Evolutionary conservation across 75 land plant genomes (phyloP), one percentile per base, ranked within the genome.

Genomic region (Ceratopteris richardii): DNA sequence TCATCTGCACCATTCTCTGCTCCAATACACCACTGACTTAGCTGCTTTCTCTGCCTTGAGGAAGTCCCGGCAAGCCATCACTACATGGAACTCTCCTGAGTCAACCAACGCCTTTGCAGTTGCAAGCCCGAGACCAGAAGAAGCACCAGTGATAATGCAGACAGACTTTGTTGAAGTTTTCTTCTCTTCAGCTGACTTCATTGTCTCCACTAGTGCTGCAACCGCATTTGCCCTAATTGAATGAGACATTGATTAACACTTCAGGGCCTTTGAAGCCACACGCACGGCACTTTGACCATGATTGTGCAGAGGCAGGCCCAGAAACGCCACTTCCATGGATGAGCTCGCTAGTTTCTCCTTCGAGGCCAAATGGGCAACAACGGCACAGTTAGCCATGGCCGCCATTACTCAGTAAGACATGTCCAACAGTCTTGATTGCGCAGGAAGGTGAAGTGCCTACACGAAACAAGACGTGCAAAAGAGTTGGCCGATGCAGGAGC

Each of bases 41-140:
- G n/a, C n/a, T n/a, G n/a, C 31, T 33, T 76, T 79, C 64, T 95
- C 99, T 9, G 92, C 77, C 80, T 95, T 95, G 61, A 90, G 81
- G 69, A 95, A 95, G 63, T 95, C 97, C 40, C 99, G 77, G 80
- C 99, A 95, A 20, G 97, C 99, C 99, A 95, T 90, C 29, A 84
- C 64, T 9, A 95, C 74, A 42, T 95, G 80, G 97, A 97, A 95
- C 58, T 87, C 74, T 6, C 92, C 97, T 23, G 81, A 72, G 36
- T 90, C 92, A 11, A 83, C 97, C 17, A 95, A 68, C 11, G 87
- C 85, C 73, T 84, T 90, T 37, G 99, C 88, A 14, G 99, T 79
- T 26, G 99, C 92, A 12, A 94, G 76, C 18, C 98, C 98, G 17
- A 94, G 67, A n/a, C 99, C 96, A 19, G 99, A 90, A 13, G 96